These are phyloP conservation scores for Monilinia vaccinii-corymbosi DNA, from an alignment of 2,329 filamentous ascomycete genomes.

Conservation along the genomic window DNA sequence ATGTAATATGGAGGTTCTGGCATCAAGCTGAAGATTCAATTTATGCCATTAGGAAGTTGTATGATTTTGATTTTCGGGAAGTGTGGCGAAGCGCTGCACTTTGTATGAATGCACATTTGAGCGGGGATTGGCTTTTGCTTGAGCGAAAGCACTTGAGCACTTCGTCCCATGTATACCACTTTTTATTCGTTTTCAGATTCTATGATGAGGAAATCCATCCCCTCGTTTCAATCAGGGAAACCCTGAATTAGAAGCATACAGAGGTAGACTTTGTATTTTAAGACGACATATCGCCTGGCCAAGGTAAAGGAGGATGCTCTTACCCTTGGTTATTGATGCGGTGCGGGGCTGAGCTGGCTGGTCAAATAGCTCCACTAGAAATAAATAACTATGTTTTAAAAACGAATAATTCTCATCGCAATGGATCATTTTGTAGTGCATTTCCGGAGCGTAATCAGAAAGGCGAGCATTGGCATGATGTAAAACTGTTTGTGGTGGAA, in stretches of 20 bases:
- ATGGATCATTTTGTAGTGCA: background rate
- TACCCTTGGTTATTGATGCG: slow-evolving; percentile 5
- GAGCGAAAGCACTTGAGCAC: background rate
- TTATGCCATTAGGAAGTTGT: slow-evolving; percentile 5
- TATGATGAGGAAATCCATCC: background rate
- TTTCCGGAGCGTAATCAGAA: background rate
- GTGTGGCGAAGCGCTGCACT: slow-evolving; percentile 10
- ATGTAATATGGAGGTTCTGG: slow-evolving; percentile 28
- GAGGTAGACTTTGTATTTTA: slow-evolving; percentile 8
- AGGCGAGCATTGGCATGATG: background rate
- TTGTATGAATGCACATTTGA: slow-evolving; percentile 28
- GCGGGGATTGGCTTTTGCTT: slow-evolving; percentile 15
- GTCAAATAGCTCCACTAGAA: slow-evolving; percentile 8
- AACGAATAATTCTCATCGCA: background rate
- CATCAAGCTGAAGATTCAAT: slow-evolving; percentile 12
- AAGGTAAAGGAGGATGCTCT: background rate
- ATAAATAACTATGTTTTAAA: slow-evolving; percentile 4
- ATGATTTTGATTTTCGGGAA: slow-evolving; percentile 5
- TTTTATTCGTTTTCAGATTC: slow-evolving; percentile 6
- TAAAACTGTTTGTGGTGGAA: background rate
- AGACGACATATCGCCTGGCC: background rate
- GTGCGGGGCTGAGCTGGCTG: background rate
- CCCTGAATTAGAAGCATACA: background rate
- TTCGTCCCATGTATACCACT: slow-evolving; percentile 10
- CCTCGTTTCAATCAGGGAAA: background rate